Percentiles rank a stretch among this genome's conserved stretches.
phyloP scores from a whole-genome alignment of 2,329 filamentous ascomycete species.

The Septoria linicola region DNA sequence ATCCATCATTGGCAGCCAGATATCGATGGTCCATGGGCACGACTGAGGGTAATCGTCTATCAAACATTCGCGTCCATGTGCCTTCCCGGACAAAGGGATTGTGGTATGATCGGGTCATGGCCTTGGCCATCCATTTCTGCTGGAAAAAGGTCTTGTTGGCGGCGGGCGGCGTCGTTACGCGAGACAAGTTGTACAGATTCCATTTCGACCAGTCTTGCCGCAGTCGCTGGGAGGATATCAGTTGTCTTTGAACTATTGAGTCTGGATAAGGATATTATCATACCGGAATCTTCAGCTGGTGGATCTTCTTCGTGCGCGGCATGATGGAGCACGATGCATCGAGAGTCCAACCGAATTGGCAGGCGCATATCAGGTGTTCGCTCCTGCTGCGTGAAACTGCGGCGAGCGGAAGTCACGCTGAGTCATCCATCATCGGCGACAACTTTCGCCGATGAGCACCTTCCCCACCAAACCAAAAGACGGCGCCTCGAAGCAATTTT shows the following conservation, averaged over 20 bases:
- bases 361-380: neutral
- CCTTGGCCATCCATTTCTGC: conserved; percentile 95
- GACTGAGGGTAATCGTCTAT: conserved; percentile 73
- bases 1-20: conserved; percentile 77
- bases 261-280: neutral
- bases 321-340: conserved; percentile 22
- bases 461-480: no score
- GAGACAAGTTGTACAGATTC: conserved; percentile 74
- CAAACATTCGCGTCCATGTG: conserved; percentile 94
- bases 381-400: conserved; percentile 10
- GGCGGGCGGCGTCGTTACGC: conserved; percentile 50
- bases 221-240: conserved; percentile 65
- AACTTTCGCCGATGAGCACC: no score
- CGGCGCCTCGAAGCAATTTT: conserved; percentile 10
- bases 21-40: conserved; percentile 80
- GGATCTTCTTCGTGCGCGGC: conserved; percentile 53
- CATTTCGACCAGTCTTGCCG: conserved; percentile 97
- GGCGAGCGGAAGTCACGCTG: conserved; percentile 11
- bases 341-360: neutral
- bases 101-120: conserved; percentile 80
- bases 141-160: conserved; percentile 77
- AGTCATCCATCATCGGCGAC: neutral
- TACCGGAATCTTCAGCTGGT: conserved; percentile 57
- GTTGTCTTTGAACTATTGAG: neutral
- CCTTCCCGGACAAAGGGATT: conserved; percentile 91